Base-by-base conservation (phyloP, 345 rosid species). In the Capsella bursapastoris region DNA sequence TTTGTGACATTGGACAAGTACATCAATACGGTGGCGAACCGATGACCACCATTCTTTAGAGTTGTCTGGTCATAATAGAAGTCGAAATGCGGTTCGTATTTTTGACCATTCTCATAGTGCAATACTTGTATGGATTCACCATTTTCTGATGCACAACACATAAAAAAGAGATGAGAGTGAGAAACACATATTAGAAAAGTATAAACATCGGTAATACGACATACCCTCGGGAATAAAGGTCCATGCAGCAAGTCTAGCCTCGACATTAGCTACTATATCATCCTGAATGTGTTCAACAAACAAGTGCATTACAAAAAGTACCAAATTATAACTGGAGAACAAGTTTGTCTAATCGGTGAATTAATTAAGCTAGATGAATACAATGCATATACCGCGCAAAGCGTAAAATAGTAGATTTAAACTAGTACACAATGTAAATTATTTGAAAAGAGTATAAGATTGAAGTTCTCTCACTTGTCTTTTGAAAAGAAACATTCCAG, bases 81-180 rank as follows among this genome's bases (percentile, higher is more conserved):
- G 79, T 94, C 98, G 45, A 52, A 86, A 83, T 92, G 98, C 9
- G 97, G 97, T 67, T 92, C 97, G 64, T 91, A 94, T 87, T 94
- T 90, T 49, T 94, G 89, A 70, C 97, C 96, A 59, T 83, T 66
- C 86, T 91, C 91, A 74, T 93, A 94, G 60, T 83, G 94, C 64
- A 94, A 83, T 74, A 91, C 79, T 79, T 93, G 97, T 16, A 93
- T 80, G 47, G 93, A 28, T 68, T 94, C 97, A 22, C 97, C 98
- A 76, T 94, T 94, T 82, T 94, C 97, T 94, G 83, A 76, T 77
- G 3, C 48, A 61, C 38, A 51, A 67, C n/a, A 67, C 49, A 64
- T 49, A 27, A 32, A 32, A 69, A 57, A 53, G 43, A 66, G 16
- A 66, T 50, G 31, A 83, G 53, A 65, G 13, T 41, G 31, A 35